phyloP scores from a whole-genome alignment of 768 basidiomycete genomes.

The Rhodotorula graminis region DNA sequence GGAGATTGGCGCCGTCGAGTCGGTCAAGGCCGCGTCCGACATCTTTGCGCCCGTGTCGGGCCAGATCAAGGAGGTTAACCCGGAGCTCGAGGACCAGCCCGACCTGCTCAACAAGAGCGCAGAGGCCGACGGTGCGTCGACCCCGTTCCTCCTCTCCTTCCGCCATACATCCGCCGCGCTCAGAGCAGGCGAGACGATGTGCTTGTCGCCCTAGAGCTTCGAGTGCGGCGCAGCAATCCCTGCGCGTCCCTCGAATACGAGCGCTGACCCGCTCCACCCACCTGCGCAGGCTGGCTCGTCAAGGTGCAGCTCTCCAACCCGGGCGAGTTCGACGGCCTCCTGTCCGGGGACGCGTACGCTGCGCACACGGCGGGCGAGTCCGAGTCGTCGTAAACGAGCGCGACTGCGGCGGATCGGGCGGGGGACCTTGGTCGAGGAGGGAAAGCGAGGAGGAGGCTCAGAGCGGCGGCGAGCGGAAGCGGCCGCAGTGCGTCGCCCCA shows the following conservation, averaged over 20 bases:
- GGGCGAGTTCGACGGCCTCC: conserved; percentile 69
- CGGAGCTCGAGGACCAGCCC: conserved; percentile 61
- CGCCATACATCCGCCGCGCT: background rate
- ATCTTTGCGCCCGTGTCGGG: conserved; percentile 87
- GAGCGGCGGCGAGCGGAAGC: no score
- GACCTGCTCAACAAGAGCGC: conserved; percentile 82
- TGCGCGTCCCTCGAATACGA: no score
- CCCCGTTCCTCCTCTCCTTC: background rate
- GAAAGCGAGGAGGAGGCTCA: no score
- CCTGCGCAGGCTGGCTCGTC: conserved; percentile 79
- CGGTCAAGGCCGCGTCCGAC: conserved; percentile 44
- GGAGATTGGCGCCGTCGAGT: conserved; percentile 42
- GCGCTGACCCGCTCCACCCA: no score
- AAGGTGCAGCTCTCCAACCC: conserved; percentile 77
- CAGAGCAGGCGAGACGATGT: no score
- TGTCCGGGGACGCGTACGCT: conserved; percentile 73
- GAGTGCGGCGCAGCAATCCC: background rate
- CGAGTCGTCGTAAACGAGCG: background rate
- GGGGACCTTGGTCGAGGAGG: background rate
- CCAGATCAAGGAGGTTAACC: conserved; percentile 71
- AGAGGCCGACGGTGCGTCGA: conserved; percentile 66
- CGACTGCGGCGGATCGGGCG: background rate
- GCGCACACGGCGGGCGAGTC: conserved; percentile 53
- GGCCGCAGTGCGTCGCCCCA: background rate
- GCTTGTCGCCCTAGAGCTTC: no score